Evolutionary conservation across 805 yeast species (phyloP).

Genomic region (Pichia thaimueangensis): DNA sequence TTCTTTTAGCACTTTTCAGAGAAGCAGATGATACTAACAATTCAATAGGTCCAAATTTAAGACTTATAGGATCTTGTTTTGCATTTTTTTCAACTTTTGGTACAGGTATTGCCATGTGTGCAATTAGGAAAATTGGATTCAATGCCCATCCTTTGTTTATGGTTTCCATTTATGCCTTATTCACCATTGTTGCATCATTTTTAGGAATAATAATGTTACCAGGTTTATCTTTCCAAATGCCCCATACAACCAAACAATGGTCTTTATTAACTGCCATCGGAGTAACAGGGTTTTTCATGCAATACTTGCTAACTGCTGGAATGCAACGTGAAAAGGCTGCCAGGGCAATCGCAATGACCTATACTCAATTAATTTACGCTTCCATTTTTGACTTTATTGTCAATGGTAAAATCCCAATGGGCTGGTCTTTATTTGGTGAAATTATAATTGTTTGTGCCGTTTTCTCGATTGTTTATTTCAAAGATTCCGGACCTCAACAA

Average conservation of each 20-base stretch:
- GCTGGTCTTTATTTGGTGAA: slow-evolving; percentile 65
- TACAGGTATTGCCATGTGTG: slow-evolving; percentile 61
- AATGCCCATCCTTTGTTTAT: slow-evolving; percentile 75
- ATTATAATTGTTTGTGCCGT: slow-evolving; percentile 63
- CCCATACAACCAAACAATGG: slow-evolving; percentile 64
- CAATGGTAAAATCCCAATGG: slow-evolving; percentile 68
- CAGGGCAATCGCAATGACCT: slow-evolving; percentile 66
- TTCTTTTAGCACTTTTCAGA: slow-evolving; percentile 44
- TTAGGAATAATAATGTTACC: slow-evolving; percentile 51
- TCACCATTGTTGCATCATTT: slow-evolving; percentile 49
- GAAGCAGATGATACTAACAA: background rate
- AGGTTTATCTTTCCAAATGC: slow-evolving; percentile 51
- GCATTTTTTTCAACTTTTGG: slow-evolving; percentile 66
- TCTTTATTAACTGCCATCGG: slow-evolving; percentile 55
- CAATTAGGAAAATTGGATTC: slow-evolving; percentile 68
- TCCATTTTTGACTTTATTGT: slow-evolving; percentile 64
- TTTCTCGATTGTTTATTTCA: slow-evolving; percentile 47
- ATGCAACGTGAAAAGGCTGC: slow-evolving; percentile 77
- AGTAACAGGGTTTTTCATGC: slow-evolving; percentile 75
- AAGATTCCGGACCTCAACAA: slow-evolving; percentile 18
- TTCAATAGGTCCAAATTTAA: slow-evolving; percentile 16
- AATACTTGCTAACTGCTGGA: slow-evolving; percentile 72
- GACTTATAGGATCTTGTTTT: slow-evolving; percentile 56
- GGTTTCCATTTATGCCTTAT: slow-evolving; percentile 68
- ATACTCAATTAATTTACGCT: slow-evolving; percentile 75